Base-by-base conservation (phyloP, 192 early-diverging fungal species). In the Paraglomus brasilianum region DNA sequence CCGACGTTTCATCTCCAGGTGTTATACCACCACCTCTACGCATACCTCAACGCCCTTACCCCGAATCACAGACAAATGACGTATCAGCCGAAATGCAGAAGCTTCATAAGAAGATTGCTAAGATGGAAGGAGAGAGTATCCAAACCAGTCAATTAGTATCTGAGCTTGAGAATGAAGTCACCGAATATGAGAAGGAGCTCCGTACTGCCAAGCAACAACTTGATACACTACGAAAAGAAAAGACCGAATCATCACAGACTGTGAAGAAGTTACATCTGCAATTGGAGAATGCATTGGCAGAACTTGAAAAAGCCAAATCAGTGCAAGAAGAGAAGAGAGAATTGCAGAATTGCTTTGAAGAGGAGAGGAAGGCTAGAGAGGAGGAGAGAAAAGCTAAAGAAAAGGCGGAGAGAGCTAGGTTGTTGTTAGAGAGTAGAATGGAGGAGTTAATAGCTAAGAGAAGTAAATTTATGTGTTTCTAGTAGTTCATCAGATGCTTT, bases 391-490 rank as follows among this genome's bases (percentile, higher is more conserved):
- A 38, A 39, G 75, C 77, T n/a, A 80, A 79, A 51, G 82, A 86
- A 68, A 78, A 74, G 56, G 82, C 84, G 5, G 80, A 83, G 57
- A 76, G 75, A 62, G 78, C 82, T 17, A 72, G 72, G 56, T 55
- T 69, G 8, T 73, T 78, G 24, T 61, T 86, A 45, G 84, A 86
- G 53, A 74, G 72, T 17, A 65, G 78, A 53, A 82, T 86, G 79
- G 82, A 86, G 61, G 81, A 84, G 41, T 49, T 86, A 17, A 76
- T 86, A 74, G 78, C 67, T 17, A 75, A 79, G 52, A 83, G 79
- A 73, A 82, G 71, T 67, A 86, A 83, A 61, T 86, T 86, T 66
- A 82, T 78, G 47, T 86, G 84, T 69, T 85, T 85, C 66, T 85
- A 79, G 30, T 30, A 30, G 30, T 30, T 30, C 30, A 30, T 30